A percentile compares a stretch with the other conserved stretches of the same genome.
phyloP scores from a whole-genome alignment of 2,329 filamentous ascomycete species.

The Sporothrix curviconia region DNA sequence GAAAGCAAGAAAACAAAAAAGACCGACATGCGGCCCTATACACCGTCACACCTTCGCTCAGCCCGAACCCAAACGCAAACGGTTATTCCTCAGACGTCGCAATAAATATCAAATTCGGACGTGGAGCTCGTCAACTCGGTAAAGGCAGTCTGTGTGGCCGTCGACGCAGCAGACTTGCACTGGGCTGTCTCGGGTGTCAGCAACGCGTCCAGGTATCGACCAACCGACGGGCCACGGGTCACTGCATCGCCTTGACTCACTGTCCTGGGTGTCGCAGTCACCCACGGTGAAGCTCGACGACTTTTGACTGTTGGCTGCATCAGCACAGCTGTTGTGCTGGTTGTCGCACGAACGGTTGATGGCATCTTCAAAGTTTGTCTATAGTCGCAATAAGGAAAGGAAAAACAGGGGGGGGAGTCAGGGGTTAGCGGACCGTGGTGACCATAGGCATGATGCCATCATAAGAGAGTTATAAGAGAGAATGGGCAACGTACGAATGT shows the following conservation, averaged over 20 bases:
- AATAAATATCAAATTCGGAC: conserved; percentile 41
- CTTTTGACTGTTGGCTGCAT: conserved; percentile 33
- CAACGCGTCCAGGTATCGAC: no score
- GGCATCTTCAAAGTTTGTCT: conserved; percentile 38
- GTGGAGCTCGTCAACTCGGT: conserved; percentile 33
- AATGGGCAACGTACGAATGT: conserved; percentile 37
- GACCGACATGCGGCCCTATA: no score
- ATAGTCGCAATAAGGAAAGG: not conserved
- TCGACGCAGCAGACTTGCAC: conserved; percentile 32
- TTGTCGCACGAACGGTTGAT: conserved; percentile 40
- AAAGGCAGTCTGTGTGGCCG: conserved; percentile 28
- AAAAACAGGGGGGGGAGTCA: not conserved
- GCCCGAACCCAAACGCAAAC: not conserved
- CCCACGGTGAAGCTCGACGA: conserved; percentile 30
- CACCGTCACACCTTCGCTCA: no score
- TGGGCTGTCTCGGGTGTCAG: conserved; percentile 26
- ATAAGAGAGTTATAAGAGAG: no score
- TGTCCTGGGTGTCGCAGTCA: conserved; percentile 40
- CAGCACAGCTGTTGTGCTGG: conserved; percentile 43
- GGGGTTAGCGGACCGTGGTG: not conserved
- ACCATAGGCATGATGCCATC: no score
- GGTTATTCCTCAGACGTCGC: conserved; percentile 29
- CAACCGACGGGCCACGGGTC: no score
- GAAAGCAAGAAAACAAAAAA: no score
- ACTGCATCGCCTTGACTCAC: conserved; percentile 29